These are phyloP conservation scores for Suillus brevipes DNA, from an alignment of 768 basidiomycete species.

Conservation along the genomic window DNA sequence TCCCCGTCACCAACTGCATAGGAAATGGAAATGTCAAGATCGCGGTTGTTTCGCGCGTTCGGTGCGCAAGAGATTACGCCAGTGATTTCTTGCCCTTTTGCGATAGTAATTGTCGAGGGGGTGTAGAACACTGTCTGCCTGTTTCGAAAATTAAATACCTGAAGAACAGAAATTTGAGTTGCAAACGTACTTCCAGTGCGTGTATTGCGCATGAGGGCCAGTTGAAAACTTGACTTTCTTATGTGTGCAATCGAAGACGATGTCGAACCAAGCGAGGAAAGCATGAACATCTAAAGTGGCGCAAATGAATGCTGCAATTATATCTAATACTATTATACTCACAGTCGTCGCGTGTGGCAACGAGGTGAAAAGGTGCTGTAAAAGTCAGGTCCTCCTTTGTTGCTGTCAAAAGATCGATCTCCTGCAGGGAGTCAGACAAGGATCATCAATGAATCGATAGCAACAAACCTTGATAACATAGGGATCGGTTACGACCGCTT, in stretches of 20 bases:
- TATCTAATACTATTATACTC: constrained; percentile 28
- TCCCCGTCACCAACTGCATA: constrained; percentile 51
- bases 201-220: constrained; percentile 95
- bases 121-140: constrained; percentile 99
- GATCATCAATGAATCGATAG: not conserved
- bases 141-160: constrained; percentile 4
- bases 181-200: constrained; percentile 87
- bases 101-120: constrained; percentile 68
- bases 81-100: constrained; percentile 67
- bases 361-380: constrained; percentile 73
- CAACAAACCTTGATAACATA: constrained; percentile 76
- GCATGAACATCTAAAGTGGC: constrained; percentile 79
- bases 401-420: constrained; percentile 87
- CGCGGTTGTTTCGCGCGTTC: constrained; percentile 90
- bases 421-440: constrained; percentile 42
- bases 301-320: constrained; percentile 7
- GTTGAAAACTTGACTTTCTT: constrained; percentile 96
- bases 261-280: constrained; percentile 99
- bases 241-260: constrained; percentile 93
- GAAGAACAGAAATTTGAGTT: not conserved
- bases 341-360: constrained; percentile 91
- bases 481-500: constrained; percentile 92
- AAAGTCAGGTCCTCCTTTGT: constrained; percentile 96
- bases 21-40: constrained; percentile 85
- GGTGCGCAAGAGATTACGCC: constrained; percentile 81